Evolutionary conservation across 805 yeast species (phyloP).

Genomic region (Candida mattraensis): DNA sequence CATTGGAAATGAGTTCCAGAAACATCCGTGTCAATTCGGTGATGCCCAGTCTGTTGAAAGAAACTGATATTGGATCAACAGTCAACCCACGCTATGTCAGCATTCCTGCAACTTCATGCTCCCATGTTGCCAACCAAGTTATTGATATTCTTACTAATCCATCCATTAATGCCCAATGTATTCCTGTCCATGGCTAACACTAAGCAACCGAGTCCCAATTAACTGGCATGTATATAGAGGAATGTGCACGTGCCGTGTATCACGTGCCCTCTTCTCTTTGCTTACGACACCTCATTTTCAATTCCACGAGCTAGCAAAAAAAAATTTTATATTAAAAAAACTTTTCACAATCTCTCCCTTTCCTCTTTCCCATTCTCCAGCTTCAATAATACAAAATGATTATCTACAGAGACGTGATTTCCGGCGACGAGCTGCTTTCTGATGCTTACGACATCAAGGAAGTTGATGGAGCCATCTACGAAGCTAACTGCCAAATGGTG

Average conservation of each 20-base stretch:
- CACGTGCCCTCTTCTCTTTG: too few relatives aligned
- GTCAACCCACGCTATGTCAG: conserved; percentile 25
- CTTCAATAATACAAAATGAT: conserved; percentile 32
- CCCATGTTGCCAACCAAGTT: conserved; percentile 13
- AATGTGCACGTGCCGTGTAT: too few relatives aligned
- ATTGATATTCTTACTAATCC: conserved; percentile 7
- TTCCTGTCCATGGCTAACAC: conserved; percentile 12
- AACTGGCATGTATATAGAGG: too few relatives aligned
- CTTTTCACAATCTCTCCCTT: too few relatives aligned
- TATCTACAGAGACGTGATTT: conserved; percentile 72
- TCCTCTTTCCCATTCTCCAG: too few relatives aligned
- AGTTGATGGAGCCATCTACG: conserved; percentile 91
- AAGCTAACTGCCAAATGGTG: conserved; percentile 95
- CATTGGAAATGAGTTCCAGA: conserved; percentile 54
- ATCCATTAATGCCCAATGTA: conserved; percentile 14
- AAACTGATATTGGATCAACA: conserved; percentile 62
- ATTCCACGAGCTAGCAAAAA: too few relatives aligned
- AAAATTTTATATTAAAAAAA: too few relatives aligned
- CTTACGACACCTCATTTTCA: too few relatives aligned
- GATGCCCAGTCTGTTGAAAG: conserved; percentile 64
- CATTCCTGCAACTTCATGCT: conserved; percentile 9
- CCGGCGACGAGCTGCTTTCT: conserved; percentile 94
- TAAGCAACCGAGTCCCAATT: too few relatives aligned
- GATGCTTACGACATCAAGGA: conserved; percentile 90
- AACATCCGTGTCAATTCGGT: conserved; percentile 63